Base-by-base conservation (phyloP, 768 basidiomycete genomes). In the Amanita subjunquillea region DNA sequence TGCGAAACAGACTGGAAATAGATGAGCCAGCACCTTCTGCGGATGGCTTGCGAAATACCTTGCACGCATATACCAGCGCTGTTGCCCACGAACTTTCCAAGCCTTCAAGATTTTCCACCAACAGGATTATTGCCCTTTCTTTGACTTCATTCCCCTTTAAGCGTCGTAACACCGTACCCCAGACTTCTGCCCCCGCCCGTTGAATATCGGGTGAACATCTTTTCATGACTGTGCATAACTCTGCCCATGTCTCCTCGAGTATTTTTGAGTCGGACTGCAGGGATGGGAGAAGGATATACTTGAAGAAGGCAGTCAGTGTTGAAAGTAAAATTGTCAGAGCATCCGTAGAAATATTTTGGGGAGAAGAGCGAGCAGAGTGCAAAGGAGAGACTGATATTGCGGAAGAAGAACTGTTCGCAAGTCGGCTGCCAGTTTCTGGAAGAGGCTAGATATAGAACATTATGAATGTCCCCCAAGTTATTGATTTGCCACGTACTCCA, bases 171-270 rank as follows among this genome's bases (percentile, higher is more conserved):
- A 85, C 75, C 0, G 79, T 80, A 0, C 83, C 89, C 94, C 91
- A 96, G 3, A 91, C 89, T 61, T 96, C 91, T 0, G 90, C 85
- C 8, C 87, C 75, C 1, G 86, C 81, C 23, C 86, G 70, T 60
- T 87, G 87, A 2, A 90, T 76, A 54, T 92, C 87, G 0, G 79
- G 75, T 51, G 77, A 68, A 62, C 86, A 89, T 53, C 71, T 75
- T 3, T 76, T 75, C 7, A 91, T 63, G 1, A 74, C 68, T 0
- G 64, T 60, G 23, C 72, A 70, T 38, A 91, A 66, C 27, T 66
- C 59, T 4, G 63, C 51, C 88, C 88, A 91, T 2, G 86, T 83
- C 40, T 73, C 69, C 40, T 77, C 71, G 23, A 86, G 61, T 4
- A 82, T 69, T 27, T 15, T 36, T 15, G 43, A 20, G 29, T 78